These are phyloP conservation scores for Dionaea muscipula DNA, from an alignment of 179 eudicot species.

Conservation along the genomic window DNA sequence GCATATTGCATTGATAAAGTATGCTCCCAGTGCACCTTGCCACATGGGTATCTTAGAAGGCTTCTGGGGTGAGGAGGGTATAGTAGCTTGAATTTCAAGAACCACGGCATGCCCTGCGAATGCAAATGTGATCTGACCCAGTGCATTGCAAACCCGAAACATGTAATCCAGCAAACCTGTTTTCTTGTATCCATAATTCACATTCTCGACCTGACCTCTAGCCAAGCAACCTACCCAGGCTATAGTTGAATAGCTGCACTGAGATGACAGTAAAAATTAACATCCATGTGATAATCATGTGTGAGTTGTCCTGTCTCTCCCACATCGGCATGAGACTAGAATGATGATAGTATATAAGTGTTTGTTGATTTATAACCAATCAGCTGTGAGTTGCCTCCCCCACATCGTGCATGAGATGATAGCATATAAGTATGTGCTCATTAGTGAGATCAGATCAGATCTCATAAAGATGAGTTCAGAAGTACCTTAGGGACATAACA, in stretches of 20 bases:
- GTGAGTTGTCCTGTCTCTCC: no score
- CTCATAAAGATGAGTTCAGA: no score
- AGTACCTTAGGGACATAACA: slow-evolving; percentile 68
- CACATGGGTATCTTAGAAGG: slow-evolving; percentile 76
- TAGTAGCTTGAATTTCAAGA: slow-evolving; percentile 80
- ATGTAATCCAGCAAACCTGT: slow-evolving; percentile 44
- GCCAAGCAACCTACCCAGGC: slow-evolving; percentile 75
- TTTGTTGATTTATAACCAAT: no score
- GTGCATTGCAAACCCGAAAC: slow-evolving; percentile 71
- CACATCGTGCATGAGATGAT: no score
- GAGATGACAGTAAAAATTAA: neutral
- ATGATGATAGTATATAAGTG: no score
- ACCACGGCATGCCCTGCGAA: slow-evolving; percentile 84
- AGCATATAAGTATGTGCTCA: neutral
- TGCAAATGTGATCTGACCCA: slow-evolving; percentile 74
- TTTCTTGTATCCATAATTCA: slow-evolving; percentile 63
- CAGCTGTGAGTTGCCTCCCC: no score
- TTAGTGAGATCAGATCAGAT: no score
- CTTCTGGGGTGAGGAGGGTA: slow-evolving; percentile 74
- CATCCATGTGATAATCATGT: neutral
- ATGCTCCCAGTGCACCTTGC: slow-evolving; percentile 84
- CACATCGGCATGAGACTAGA: no score
- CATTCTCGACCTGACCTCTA: slow-evolving; percentile 43
- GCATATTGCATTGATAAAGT: slow-evolving; percentile 65
- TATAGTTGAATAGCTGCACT: slow-evolving; percentile 76